Evolutionary conservation across 257 asterid species (phyloP).

Genomic region (Solanum tarijense): DNA sequence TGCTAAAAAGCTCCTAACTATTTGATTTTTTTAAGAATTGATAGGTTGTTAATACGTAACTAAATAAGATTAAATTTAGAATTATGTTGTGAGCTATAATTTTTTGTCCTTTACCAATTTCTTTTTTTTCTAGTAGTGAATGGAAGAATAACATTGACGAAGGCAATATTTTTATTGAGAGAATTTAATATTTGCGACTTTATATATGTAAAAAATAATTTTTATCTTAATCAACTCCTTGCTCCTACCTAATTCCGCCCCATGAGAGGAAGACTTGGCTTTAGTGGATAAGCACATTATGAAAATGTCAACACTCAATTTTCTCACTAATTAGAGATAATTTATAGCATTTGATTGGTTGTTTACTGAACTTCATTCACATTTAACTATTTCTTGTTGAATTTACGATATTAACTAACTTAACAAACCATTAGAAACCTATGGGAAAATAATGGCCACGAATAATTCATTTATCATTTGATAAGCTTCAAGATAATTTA

Average conservation of each 20-base stretch:
- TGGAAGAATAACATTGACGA: background rate
- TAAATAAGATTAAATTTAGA: too few relatives aligned
- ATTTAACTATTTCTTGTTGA: background rate
- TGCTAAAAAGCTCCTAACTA: background rate
- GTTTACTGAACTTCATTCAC: background rate
- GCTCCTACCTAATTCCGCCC: background rate
- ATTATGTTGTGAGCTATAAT: too few relatives aligned
- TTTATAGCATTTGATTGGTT: background rate
- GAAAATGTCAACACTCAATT: constrained; percentile 2
- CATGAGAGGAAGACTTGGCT: background rate
- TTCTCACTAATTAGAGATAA: background rate
- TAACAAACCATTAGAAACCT: background rate
- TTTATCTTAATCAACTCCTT: background rate
- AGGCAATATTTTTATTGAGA: background rate
- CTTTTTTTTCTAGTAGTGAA: background rate
- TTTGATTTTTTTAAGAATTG: background rate
- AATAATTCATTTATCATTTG: background rate
- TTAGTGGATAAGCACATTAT: constrained; percentile 9
- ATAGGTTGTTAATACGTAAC: background rate
- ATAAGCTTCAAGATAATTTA: background rate
- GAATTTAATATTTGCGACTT: too few relatives aligned
- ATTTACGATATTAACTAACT: background rate
- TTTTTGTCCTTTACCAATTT: background rate
- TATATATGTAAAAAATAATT: too few relatives aligned
- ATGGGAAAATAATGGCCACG: background rate